Percentiles rank a stretch among this genome's conserved stretches.
phyloP scores from a whole-genome alignment of 805 yeast genomes.

The Wickerhamiella lipophila region DNA sequence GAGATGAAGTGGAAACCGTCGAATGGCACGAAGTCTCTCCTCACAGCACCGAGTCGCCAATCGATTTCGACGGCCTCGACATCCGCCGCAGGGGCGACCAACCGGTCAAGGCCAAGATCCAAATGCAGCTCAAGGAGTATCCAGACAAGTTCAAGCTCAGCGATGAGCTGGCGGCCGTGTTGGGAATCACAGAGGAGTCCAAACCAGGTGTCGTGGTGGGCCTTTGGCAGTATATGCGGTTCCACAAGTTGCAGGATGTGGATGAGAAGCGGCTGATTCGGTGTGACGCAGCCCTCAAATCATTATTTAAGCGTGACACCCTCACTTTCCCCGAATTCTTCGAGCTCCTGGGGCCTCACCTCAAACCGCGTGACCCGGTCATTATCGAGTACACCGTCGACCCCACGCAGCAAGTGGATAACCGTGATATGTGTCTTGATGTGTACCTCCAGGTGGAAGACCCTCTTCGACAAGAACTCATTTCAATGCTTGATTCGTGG shows the following conservation, averaged over 20 bases:
- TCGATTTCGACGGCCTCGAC: conserved; percentile 79
- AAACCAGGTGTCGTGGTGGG: conserved; percentile 75
- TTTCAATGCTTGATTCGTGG: conserved; percentile 32
- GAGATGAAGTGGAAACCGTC: conserved; percentile 33
- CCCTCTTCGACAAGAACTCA: conserved; percentile 27
- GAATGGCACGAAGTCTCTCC: conserved; percentile 71
- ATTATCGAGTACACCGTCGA: conserved; percentile 59
- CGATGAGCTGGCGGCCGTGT: conserved; percentile 50
- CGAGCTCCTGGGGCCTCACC: conserved; percentile 53
- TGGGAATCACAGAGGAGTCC: conserved; percentile 67
- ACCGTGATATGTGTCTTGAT: conserved; percentile 69
- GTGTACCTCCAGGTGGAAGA: conserved; percentile 45
- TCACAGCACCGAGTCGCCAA: conserved; percentile 23
- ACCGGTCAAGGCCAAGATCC: conserved; percentile 55
- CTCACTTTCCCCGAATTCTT: conserved; percentile 61
- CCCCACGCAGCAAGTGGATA: conserved; percentile 61
- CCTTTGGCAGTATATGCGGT: conserved; percentile 64
- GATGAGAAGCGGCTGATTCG: conserved; percentile 44
- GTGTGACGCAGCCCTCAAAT: conserved; percentile 37
- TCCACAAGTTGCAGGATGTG: conserved; percentile 47
- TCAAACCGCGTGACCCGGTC: conserved; percentile 70
- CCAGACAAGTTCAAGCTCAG: conserved; percentile 56
- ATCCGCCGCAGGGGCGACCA: conserved; percentile 64
- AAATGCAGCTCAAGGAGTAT: conserved; percentile 67
- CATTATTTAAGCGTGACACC: conserved; percentile 35